These are phyloP conservation scores for Phaseolus coccineus DNA, from an alignment of 331 rosid species.

Conservation along the genomic window DNA sequence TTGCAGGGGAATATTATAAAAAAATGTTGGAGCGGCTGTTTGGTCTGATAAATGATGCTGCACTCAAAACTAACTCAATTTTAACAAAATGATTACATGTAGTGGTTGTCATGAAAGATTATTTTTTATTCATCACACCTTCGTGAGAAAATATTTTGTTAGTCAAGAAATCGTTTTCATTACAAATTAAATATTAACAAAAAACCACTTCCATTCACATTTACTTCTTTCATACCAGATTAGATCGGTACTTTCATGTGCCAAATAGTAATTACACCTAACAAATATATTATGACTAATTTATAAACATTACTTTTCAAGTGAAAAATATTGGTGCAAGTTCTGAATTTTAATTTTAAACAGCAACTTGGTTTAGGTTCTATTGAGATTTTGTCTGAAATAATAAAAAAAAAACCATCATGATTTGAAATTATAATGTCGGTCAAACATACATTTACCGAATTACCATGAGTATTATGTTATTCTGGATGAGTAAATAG, in stretches of 20 bases:
- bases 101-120: not conserved
- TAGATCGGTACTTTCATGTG: not conserved
- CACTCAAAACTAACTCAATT: not conserved
- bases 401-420: too few relatives aligned
- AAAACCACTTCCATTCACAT: not conserved
- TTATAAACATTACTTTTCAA: too few relatives aligned
- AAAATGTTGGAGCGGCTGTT: not conserved
- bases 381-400: not conserved
- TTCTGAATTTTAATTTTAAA: too few relatives aligned
- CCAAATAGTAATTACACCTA: not conserved
- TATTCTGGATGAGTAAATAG: not conserved
- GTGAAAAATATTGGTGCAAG: too few relatives aligned
- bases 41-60: not conserved
- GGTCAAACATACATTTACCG: not conserved
- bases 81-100: slow-evolving; percentile 26
- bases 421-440: not conserved
- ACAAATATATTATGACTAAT: too few relatives aligned
- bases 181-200: not conserved
- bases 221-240: not conserved
- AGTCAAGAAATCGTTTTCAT: not conserved
- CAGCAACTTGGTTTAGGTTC: not conserved
- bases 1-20: not conserved
- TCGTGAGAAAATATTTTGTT: not conserved
- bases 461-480: not conserved
- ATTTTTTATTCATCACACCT: not conserved